phyloP scores from a whole-genome alignment of 1,284 basidiomycete species.

The Psilocybe mexicana region DNA sequence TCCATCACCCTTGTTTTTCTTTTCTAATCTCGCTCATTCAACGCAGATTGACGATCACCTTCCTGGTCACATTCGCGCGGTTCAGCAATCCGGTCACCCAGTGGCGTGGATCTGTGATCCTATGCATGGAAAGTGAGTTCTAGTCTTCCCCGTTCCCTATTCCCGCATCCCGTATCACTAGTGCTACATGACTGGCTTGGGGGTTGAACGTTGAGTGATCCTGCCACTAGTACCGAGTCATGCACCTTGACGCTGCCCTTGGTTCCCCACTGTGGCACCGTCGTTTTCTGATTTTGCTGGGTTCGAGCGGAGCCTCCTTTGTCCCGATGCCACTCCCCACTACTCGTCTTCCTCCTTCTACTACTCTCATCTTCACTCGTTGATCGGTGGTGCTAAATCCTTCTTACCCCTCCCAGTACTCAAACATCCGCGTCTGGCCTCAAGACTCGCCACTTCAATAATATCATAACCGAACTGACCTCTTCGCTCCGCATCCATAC shows the following conservation, averaged over 20 bases:
- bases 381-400: background rate
- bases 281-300: no score
- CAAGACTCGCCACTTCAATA: constrained; percentile 90
- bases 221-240: background rate
- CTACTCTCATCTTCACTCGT: background rate
- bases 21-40: background rate
- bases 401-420: constrained; percentile 54
- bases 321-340: background rate
- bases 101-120: constrained; percentile 96
- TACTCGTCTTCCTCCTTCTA: background rate
- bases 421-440: constrained; percentile 74
- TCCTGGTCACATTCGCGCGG: constrained; percentile 81
- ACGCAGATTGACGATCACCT: constrained; percentile 75
- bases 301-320: background rate
- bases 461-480: constrained; percentile 88
- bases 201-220: background rate
- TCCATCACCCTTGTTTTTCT: background rate
- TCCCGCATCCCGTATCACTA: background rate
- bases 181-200: background rate
- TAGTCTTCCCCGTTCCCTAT: background rate
- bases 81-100: constrained; percentile 79
- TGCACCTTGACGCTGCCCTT: background rate
- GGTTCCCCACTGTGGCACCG: background rate
- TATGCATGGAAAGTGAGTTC: constrained; percentile 90
- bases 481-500: constrained; percentile 82